A percentile compares a stretch with the other conserved stretches of the same genome.
Conservation (phyloP, 257 asterid genomes). For the Fraxinus excelsior region DNA sequence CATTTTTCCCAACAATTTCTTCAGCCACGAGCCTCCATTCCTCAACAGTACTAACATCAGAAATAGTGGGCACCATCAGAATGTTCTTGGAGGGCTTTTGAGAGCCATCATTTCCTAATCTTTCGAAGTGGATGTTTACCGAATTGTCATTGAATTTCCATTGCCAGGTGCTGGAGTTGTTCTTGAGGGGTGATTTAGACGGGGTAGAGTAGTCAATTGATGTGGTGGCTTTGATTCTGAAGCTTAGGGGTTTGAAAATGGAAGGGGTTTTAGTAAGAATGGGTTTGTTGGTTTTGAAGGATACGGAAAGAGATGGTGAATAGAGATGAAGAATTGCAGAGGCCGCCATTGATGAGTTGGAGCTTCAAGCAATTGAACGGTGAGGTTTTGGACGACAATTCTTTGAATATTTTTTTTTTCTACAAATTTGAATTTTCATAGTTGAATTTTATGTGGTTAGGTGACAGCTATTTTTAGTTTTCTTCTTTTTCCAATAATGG, state of each 20-base stretch:
- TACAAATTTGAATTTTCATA: no score
- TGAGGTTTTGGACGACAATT: no score
- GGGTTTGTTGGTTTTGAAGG: constrained; percentile 32
- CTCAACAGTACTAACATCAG: constrained; percentile 95
- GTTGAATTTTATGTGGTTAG: no score
- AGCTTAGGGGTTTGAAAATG: constrained; percentile 27
- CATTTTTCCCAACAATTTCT: constrained; percentile 56
- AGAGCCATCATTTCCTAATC: constrained; percentile 43
- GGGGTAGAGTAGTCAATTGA: constrained; percentile 47
- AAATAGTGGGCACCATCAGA: constrained; percentile 83
- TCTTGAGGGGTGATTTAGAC: constrained; percentile 34
- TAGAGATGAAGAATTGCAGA: constrained; percentile 39
- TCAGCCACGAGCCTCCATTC: constrained; percentile 92
- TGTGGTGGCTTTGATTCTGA: constrained; percentile 48
- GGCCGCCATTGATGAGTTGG: constrained; percentile 40
- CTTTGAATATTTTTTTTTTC: no score
- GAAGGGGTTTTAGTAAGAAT: constrained; percentile 13
- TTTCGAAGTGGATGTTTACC: constrained; percentile 69
- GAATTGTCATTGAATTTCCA: constrained; percentile 75
- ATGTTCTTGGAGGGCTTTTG: constrained; percentile 56
- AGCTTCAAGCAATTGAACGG: no score
- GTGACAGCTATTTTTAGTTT: no score
- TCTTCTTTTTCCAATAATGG: no score
- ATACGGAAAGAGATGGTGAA: constrained; percentile 27
- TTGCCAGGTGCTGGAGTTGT: constrained; percentile 48